Base-by-base conservation (phyloP, 768 basidiomycete species). In the Macrolepiota dolichaula region DNA sequence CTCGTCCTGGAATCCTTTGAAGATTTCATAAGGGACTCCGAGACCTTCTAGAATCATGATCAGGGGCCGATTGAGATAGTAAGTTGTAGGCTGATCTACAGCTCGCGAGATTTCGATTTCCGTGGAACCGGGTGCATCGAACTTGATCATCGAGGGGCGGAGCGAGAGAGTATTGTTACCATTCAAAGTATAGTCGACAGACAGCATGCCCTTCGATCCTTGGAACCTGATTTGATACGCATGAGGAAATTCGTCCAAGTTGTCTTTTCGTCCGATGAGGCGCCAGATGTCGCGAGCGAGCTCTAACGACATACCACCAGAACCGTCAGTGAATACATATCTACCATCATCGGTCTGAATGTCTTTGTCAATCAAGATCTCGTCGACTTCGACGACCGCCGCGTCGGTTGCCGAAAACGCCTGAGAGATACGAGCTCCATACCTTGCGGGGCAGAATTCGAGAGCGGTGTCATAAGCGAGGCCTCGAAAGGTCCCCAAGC, bases 391-490 rank as follows among this genome's bases (percentile, higher is more conserved):
- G 15, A 81, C 70, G 12, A 61, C 53, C 2, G 84, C 82, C 15
- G 76, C 72, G 62, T 90, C 87, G 0, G 89, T 91, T 1, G 88
- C 81, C 1, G 88, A 89, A 69, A 91, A 91, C 0, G 86, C 87
- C 67, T 86, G 87, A 6, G 87, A 85, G 36, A 91, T 78, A 17
- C 89, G 76, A 2, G 89, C 89, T 0, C 81, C 89, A 69, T 85
- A 87, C 49, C 88, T 80, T 22, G 87, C 86, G 2, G 87, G 87
- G 62, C 86, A 87, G 53, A 71, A 74, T 10, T 79, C 81, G 7
- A 88, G 73, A 1, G 67, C 65, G 3, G 52, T 65, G 67, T 86
- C 85, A 36, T 78, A 79, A 13, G 63, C 27, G 1, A 82, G 73
- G 47, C 75, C 71, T 4, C 77, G 67, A 63, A 89, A 89, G 19